Evolutionary conservation across 345 rosid genomes (phyloP), one percentile per base, ranked within the genome.

Genomic region (Ceriops decandra): DNA sequence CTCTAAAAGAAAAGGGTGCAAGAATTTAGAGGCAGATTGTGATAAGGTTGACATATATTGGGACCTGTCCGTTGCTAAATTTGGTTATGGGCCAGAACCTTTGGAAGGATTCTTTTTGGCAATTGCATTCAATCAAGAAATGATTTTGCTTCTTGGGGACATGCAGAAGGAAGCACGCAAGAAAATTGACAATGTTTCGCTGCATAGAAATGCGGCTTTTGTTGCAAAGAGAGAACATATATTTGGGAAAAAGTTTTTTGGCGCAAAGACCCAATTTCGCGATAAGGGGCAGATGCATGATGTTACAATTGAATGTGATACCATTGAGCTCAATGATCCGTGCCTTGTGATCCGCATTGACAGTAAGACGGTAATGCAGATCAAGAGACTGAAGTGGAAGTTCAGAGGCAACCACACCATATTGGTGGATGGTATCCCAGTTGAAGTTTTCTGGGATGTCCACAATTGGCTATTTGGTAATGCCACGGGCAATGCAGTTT

Each of bases 401-500:
- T 93, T 93, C 79, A 82, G 97, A 9, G 98, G 98, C 4, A 93
- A 93, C 63, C 81, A 82, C 61, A 93, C 92, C 27, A 91, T 93
- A 68, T 67, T 82, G 76, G 95, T 91, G 62, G 96, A 93, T 82
- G 96, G 91, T 62, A 73, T 85, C 16, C 83, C 88, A 9, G 95
- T 93, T 27, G 96, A 93, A 75, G 92, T 93, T 73, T 84, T 83
- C 8, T 93, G 98, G 98, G 98, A 93, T 81, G 93, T 93, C 58
- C 88, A 93, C 63, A 89, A 84, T 62, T 93, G 98, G 98, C 81
- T 93, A n/a, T 93, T 90, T 78, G 92, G 96, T 60, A 80, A 83
- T 78, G 80, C 82, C 19, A 70, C 76, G 66, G 91, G 89, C 52
- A 89, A 88, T 68, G 97, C 95, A 1, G 97, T 93, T 60, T 93